Percentiles rank a stretch among this genome's conserved stretches.
These are phyloP conservation scores for Yamadazyma songkhlaensis DNA, from an alignment of 1,139 yeast species.

Conservation along the genomic window DNA sequence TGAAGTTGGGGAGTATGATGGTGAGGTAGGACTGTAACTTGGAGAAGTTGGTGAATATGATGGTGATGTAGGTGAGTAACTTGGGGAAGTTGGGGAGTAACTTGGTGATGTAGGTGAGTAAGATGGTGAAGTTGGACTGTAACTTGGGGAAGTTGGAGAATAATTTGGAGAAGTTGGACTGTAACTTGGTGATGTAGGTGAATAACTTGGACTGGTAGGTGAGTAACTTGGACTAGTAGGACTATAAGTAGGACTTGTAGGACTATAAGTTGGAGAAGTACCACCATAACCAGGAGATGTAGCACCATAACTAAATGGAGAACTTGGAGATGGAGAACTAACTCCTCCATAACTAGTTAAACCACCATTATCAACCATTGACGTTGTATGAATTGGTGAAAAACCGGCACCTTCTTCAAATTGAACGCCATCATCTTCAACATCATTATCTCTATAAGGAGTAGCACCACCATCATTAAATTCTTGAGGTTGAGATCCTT, in stretches of 20 bases:
- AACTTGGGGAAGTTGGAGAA: slow-evolving; percentile 59
- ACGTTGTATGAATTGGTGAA: slow-evolving; percentile 91
- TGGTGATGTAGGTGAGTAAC: slow-evolving; percentile 62
- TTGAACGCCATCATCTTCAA: slow-evolving; percentile 72
- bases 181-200: slow-evolving; percentile 63
- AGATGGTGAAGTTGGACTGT: slow-evolving; percentile 48
- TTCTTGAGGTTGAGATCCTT: slow-evolving; percentile 53
- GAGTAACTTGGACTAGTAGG: slow-evolving; percentile 57
- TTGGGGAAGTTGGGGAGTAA: slow-evolving; percentile 70
- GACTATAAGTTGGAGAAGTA: slow-evolving; percentile 68
- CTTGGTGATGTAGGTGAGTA: slow-evolving; percentile 45
- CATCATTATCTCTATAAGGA: slow-evolving; percentile 81
- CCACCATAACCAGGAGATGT: slow-evolving; percentile 50
- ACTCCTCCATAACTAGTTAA: slow-evolving; percentile 88
- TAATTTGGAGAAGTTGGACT: slow-evolving; percentile 66
- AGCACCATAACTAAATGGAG: slow-evolving; percentile 60
- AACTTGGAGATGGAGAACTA: slow-evolving; percentile 50
- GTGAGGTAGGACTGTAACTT: slow-evolving; percentile 50
- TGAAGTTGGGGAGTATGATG: slow-evolving; percentile 31
- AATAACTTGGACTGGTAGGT: slow-evolving; percentile 63
- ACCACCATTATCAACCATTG: slow-evolving; percentile 84
- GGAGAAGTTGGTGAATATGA: slow-evolving; percentile 63
- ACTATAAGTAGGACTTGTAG: slow-evolving; percentile 61
- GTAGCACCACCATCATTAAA: slow-evolving; percentile 90
- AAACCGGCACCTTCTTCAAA: slow-evolving; percentile 84